Evolutionary conservation across 1,284 basidiomycete species (phyloP).

Genomic region (Tylopilus sp.): DNA sequence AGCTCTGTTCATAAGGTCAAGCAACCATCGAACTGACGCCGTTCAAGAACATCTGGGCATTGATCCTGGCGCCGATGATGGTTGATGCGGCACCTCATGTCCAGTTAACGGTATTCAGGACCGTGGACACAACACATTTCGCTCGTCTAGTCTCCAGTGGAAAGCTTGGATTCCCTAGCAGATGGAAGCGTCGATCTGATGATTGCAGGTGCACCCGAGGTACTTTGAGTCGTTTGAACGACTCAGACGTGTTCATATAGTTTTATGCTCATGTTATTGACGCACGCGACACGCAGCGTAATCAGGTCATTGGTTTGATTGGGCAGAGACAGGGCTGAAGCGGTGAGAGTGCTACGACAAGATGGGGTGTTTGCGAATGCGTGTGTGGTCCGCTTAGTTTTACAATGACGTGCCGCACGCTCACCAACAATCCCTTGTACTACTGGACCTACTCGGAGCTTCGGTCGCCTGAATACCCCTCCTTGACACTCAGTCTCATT

Average conservation of each 20-base stretch:
- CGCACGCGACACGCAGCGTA: constrained; percentile 63
- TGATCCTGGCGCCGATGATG: constrained; percentile 83
- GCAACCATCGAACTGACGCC: constrained; percentile 71
- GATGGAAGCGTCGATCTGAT: constrained; percentile 78
- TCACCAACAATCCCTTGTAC: background rate
- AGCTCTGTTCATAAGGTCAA: constrained; percentile 57
- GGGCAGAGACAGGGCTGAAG: constrained; percentile 78
- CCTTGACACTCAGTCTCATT: constrained; percentile 66
- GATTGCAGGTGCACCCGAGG: constrained; percentile 67
- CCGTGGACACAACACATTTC: constrained; percentile 39
- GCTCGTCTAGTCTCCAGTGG: constrained; percentile 66
- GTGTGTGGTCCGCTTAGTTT: constrained; percentile 50
- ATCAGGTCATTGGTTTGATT: constrained; percentile 92
- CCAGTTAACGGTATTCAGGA: constrained; percentile 6
- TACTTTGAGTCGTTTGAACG: no score
- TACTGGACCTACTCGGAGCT: constrained; percentile 86
- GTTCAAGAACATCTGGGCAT: constrained; percentile 76
- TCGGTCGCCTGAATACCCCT: constrained; percentile 71
- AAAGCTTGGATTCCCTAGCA: constrained; percentile 64
- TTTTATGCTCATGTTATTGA: no score
- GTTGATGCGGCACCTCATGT: constrained; percentile 67
- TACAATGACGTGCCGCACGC: background rate
- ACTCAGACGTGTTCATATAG: no score
- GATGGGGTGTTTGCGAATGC: constrained; percentile 83
- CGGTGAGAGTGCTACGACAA: constrained; percentile 70